Evolutionary conservation across 805 yeast species (phyloP).

Genomic region (Kluyveromyces wickerhamii): DNA sequence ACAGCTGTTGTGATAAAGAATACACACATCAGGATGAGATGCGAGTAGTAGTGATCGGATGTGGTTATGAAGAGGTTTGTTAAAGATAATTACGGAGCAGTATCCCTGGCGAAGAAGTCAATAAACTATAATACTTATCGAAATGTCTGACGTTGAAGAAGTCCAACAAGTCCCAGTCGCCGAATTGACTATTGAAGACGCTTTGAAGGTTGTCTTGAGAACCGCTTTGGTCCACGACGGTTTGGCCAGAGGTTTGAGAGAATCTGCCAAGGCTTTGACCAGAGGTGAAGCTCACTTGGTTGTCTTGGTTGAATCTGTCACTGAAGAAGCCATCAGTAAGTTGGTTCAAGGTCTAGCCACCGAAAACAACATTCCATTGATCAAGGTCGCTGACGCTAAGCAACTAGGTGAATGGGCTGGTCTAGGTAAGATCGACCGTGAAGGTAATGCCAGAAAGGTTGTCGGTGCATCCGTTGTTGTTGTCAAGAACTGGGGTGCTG

Average conservation of each 20-base stretch:
- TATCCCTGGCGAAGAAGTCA: constrained; percentile 69
- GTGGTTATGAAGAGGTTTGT: too few species aligned
- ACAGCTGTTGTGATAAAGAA: too few species aligned
- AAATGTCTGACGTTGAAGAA: constrained; percentile 91
- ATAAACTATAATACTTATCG: constrained; percentile 11
- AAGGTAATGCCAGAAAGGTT: constrained; percentile 99
- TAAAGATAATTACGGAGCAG: constrained; percentile 46
- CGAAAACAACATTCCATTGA: constrained; percentile 92
- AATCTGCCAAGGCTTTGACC: constrained; percentile 97
- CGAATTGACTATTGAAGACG: constrained; percentile 94
- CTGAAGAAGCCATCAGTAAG: constrained; percentile 93
- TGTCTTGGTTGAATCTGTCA: constrained; percentile 96
- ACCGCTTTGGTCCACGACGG: constrained; percentile 98
- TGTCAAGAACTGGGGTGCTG: constrained; percentile 99
- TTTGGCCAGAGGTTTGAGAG: constrained; percentile 99
- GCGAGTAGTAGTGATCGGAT: too few species aligned
- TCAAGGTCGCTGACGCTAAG: constrained; percentile 99
- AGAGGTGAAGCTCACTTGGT: constrained; percentile 96
- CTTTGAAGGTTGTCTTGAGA: constrained; percentile 96
- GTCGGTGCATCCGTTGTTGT: constrained; percentile 99
- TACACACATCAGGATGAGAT: too few species aligned
- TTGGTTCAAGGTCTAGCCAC: constrained; percentile 99
- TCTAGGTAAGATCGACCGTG: constrained; percentile 98
- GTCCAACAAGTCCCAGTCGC: constrained; percentile 72
- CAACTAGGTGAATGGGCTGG: constrained; percentile 99